A percentile compares a stretch with the other conserved stretches of the same genome.
These are phyloP conservation scores for Tetrahymena elliotti DNA, from an alignment of 73 alveolate genomes.

Conservation along the genomic window DNA sequence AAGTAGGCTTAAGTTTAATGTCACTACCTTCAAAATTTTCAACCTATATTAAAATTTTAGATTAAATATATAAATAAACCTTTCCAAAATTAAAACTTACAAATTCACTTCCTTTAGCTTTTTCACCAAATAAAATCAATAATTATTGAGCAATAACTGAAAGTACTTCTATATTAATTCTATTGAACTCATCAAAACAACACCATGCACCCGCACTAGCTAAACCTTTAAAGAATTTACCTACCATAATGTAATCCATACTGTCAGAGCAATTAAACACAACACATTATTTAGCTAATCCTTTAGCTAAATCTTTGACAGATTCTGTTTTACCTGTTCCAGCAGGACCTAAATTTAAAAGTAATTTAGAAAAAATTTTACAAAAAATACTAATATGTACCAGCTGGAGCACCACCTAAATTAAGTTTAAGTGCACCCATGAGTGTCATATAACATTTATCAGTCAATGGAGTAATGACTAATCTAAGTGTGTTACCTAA, in stretches of 20 bases:
- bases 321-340: slow-evolving; percentile 99
- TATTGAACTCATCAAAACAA: slow-evolving; percentile 95
- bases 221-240: slow-evolving; percentile 95
- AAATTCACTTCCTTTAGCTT: slow-evolving; percentile 51
- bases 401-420: slow-evolving; percentile 95
- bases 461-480: background rate
- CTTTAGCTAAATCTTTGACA: slow-evolving; percentile 91
- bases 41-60: slow-evolving; percentile 51
- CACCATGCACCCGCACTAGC: slow-evolving; percentile 97
- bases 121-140: slow-evolving; percentile 76
- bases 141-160: slow-evolving; percentile 87
- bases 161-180: slow-evolving; percentile 91
- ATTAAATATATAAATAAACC: slow-evolving; percentile 8
- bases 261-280: slow-evolving; percentile 96
- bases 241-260: slow-evolving; percentile 95
- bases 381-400: background rate
- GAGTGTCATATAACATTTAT: slow-evolving; percentile 74
- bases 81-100: background rate
- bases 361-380: background rate
- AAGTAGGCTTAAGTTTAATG: slow-evolving; percentile 91
- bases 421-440: slow-evolving; percentile 88
- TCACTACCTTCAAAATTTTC: slow-evolving; percentile 69
- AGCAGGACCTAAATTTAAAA: slow-evolving; percentile 62
- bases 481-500: slow-evolving; percentile 58
- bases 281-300: slow-evolving; percentile 81